phyloP scores from a whole-genome alignment of 306 rosid species.

The Oxytropis ochrocephala region DNA sequence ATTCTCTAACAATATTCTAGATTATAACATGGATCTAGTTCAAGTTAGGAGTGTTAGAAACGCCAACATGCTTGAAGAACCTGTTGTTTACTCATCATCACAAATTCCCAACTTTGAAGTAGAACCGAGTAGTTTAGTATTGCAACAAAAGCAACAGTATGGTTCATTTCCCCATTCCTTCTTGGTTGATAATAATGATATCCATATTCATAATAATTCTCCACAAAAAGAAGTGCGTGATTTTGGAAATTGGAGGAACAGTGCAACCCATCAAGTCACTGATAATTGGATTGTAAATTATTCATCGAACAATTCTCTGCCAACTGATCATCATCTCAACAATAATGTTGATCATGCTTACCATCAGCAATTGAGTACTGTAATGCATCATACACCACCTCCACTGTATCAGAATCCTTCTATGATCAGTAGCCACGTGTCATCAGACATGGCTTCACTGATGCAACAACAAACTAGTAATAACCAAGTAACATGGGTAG shows the following conservation, averaged over 20 bases:
- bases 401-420: conserved; percentile 41
- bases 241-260: conserved; percentile 37
- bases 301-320: conserved; percentile 21
- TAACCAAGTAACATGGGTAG: neutral
- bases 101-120: conserved; percentile 31
- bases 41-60: conserved; percentile 52
- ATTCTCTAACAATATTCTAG: conserved; percentile 27
- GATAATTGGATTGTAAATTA: conserved; percentile 59
- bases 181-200: neutral
- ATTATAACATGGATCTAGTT: conserved; percentile 36
- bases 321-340: conserved; percentile 9
- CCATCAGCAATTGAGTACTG: conserved; percentile 32
- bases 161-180: conserved; percentile 21
- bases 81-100: conserved; percentile 30
- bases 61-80: conserved; percentile 48
- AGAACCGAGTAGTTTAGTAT: conserved; percentile 22
- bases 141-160: conserved; percentile 13
- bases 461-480: neutral
- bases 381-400: conserved; percentile 19
- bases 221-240: conserved; percentile 20
- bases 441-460: neutral
- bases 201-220: conserved; percentile 3
- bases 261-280: conserved; percentile 19
- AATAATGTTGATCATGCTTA: conserved; percentile 10
- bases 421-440: conserved; percentile 24